Percentiles rank a stretch among this genome's conserved stretches.
phyloP scores from a whole-genome alignment of 2,329 filamentous ascomycete species.

The Chlorencoelia australis region DNA sequence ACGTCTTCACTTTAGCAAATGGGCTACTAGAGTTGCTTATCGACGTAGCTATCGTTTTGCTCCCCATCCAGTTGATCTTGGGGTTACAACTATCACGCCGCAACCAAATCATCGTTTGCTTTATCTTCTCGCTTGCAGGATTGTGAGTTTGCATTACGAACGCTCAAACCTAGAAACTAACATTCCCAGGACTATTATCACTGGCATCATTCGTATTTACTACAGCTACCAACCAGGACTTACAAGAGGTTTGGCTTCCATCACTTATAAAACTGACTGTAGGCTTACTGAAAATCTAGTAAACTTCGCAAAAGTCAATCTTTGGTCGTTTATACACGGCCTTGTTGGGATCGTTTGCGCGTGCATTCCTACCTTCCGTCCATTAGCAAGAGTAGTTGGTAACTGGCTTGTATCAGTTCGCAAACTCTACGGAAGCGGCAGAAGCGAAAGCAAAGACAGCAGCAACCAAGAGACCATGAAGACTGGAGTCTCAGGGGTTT shows the following conservation, averaged over 20 bases:
- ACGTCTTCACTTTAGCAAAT: not conserved
- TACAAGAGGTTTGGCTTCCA: not conserved
- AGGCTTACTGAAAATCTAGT: not conserved
- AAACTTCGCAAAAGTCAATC: not conserved
- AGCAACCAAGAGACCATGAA: too few relatives aligned
- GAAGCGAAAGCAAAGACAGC: too few relatives aligned
- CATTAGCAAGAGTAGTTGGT: not conserved
- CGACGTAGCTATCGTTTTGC: not conserved
- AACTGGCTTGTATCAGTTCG: too few relatives aligned
- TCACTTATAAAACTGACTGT: too few relatives aligned
- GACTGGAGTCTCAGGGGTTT: too few relatives aligned
- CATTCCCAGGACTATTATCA: not conserved
- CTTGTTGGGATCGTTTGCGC: not conserved
- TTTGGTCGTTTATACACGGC: slow-evolving; percentile 1
- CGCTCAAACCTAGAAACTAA: not conserved
- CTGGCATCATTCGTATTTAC: not conserved
- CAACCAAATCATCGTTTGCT: not conserved
- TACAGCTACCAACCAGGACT: not conserved
- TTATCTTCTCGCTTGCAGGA: not conserved
- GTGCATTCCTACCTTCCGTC: not conserved
- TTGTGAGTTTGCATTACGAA: not conserved
- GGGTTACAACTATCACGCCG: not conserved
- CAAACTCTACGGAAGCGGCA: too few relatives aligned
- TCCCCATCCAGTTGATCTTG: slow-evolving; percentile 1
- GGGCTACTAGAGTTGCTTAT: not conserved